phyloP scores from a whole-genome alignment of 805 yeast genomes.

The Candida anglica region DNA sequence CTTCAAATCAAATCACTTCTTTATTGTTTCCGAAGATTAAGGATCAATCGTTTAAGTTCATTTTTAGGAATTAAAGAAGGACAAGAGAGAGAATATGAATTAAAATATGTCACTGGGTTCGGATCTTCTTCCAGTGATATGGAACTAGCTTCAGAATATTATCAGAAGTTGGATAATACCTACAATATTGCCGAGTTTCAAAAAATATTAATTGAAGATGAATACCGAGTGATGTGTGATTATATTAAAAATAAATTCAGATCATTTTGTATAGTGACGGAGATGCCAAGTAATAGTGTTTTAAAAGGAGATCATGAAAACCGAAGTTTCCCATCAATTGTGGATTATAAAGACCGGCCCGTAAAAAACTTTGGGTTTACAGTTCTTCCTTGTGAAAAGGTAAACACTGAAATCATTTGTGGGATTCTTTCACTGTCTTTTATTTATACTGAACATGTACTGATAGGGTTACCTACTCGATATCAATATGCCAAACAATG shows the following conservation, averaged over 20 bases:
- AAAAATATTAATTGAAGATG: constrained; percentile 43
- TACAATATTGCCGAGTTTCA: constrained; percentile 49
- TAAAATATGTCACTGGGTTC: constrained; percentile 8
- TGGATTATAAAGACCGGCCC: constrained; percentile 20
- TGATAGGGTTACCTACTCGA: constrained; percentile 33
- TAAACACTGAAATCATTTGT: constrained; percentile 15
- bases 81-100: no score
- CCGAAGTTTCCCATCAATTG: constrained; percentile 14
- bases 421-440: constrained; percentile 40
- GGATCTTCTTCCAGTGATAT: constrained; percentile 6
- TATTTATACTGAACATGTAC: constrained; percentile 54
- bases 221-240: constrained; percentile 63
- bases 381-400: constrained; percentile 14
- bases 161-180: constrained; percentile 46
- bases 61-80: constrained; percentile 25
- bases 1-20: constrained; percentile 56
- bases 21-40: constrained; percentile 53
- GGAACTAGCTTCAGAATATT: constrained; percentile 5
- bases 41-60: constrained; percentile 38
- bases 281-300: constrained; percentile 32
- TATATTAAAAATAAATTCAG: constrained; percentile 66
- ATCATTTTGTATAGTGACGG: constrained; percentile 52
- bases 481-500: constrained; percentile 34
- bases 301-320: constrained; percentile 9
- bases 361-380: constrained; percentile 16